Conservation (phyloP, 768 basidiomycete genomes). For the Suillus alpinus region DNA sequence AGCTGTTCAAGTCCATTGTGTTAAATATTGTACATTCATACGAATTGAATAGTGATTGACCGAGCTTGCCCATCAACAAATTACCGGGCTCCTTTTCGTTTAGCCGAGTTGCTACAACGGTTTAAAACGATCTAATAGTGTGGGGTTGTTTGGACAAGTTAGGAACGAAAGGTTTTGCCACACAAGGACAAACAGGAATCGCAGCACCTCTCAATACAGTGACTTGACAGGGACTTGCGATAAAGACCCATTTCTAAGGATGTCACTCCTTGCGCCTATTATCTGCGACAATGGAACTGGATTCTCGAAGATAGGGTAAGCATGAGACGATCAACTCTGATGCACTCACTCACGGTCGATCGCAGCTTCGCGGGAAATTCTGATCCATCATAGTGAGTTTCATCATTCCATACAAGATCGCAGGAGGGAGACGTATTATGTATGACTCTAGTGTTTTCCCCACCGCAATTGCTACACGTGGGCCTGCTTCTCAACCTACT, state of each 20-base stretch:
- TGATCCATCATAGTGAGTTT: conserved; percentile 91
- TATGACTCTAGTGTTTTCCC: conserved; percentile 76
- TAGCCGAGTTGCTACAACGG: background rate
- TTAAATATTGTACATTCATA: background rate
- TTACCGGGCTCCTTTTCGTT: background rate
- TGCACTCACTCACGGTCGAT: conserved; percentile 6
- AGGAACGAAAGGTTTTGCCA: conserved; percentile 23
- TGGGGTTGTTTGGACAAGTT: conserved; percentile 21
- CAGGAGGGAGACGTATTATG: background rate
- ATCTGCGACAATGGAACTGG: conserved; percentile 99
- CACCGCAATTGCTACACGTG: conserved; percentile 91
- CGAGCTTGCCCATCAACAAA: background rate
- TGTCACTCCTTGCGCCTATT: conserved; percentile 89
- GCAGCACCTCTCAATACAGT: conserved; percentile 9
- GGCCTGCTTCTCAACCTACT: conserved; percentile 55
- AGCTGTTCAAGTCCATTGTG: background rate
- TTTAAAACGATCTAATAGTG: background rate
- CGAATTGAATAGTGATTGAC: background rate
- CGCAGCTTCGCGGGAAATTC: conserved; percentile 95
- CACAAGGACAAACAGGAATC: conserved; percentile 21
- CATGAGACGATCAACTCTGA: background rate
- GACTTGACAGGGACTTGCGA: conserved; percentile 9
- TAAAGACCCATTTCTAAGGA: conserved; percentile 29
- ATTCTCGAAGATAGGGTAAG: conserved; percentile 94
- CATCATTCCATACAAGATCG: conserved; percentile 4